Percentiles rank a stretch among this genome's conserved stretches.
These are phyloP conservation scores for Isabelozyma gotoi DNA, from an alignment of 805 yeast genomes.

Conservation along the genomic window DNA sequence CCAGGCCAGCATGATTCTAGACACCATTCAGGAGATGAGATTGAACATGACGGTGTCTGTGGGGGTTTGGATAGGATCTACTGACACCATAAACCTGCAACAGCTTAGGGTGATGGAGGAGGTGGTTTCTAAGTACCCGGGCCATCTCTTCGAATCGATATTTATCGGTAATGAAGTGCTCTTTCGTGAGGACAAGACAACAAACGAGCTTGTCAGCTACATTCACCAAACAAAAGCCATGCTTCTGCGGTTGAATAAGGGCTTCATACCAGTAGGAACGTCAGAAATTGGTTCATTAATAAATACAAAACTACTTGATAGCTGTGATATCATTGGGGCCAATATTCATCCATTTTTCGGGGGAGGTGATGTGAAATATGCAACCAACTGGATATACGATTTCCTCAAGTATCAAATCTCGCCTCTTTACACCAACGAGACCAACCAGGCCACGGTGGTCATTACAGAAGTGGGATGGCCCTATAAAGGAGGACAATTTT, in stretches of 20 bases:
- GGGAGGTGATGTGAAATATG: conserved; percentile 48
- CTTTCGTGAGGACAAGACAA: conserved; percentile 49
- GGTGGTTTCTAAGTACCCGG: conserved; percentile 43
- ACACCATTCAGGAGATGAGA: conserved; percentile 49
- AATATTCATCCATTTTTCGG: conserved; percentile 70
- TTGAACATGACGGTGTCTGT: conserved; percentile 57
- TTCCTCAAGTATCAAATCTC: conserved; percentile 44
- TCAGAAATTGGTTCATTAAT: conserved; percentile 56
- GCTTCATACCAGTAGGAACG: conserved; percentile 57
- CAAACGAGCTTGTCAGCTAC: conserved; percentile 35
- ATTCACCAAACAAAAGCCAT: conserved; percentile 42
- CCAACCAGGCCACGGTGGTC: conserved; percentile 31
- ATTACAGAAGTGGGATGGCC: conserved; percentile 79
- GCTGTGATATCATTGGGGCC: conserved; percentile 59
- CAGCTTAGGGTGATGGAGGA: conserved; percentile 48
- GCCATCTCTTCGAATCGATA: conserved; percentile 46
- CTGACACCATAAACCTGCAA: conserved; percentile 41
- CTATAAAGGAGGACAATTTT: conserved; percentile 52
- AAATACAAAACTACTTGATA: conserved; percentile 34
- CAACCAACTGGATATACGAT: conserved; percentile 54
- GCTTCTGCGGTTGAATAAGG: conserved; percentile 27
- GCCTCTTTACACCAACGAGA: conserved; percentile 26
- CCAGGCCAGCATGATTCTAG: conserved; percentile 52
- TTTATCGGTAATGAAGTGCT: conserved; percentile 65
- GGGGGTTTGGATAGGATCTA: conserved; percentile 61